Percentiles rank a stretch among this genome's conserved stretches.
These are phyloP conservation scores for Cenchrus fungigraminus DNA, from an alignment of 176 grass and related monocot species.

Conservation along the genomic window DNA sequence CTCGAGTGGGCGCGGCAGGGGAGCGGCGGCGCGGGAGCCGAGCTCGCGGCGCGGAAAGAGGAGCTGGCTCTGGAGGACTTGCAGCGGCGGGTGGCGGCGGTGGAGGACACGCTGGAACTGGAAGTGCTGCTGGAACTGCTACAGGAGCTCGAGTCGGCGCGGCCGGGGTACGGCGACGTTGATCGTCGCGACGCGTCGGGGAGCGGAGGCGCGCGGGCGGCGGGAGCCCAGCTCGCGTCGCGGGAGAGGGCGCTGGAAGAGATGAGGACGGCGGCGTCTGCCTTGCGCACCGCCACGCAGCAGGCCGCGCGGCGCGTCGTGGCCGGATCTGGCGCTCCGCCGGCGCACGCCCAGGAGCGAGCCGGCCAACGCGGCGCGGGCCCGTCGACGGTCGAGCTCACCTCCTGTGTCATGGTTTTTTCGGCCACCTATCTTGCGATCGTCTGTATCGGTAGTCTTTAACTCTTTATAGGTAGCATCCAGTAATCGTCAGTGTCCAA, in stretches of 20 bases:
- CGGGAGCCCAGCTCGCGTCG: not conserved
- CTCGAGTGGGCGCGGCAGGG: not conserved
- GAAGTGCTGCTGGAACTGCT: not conserved
- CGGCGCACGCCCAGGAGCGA: not conserved
- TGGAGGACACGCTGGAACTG: not conserved
- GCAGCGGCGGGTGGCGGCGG: too few species aligned
- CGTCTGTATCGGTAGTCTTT: not conserved
- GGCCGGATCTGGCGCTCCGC: not conserved
- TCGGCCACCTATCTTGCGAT: not conserved
- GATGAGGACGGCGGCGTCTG: not conserved
- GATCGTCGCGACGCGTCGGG: not conserved
- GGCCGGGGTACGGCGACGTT: not conserved
- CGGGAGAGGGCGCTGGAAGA: not conserved
- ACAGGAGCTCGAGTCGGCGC: not conserved
- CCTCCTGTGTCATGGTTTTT: not conserved
- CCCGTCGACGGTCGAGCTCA: too few species aligned
- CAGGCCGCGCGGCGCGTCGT: not conserved
- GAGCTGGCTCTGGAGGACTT: too few species aligned
- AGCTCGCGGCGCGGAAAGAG: not conserved
- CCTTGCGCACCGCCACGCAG: not conserved
- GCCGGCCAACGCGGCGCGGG: not conserved
- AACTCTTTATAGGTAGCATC: not conserved
- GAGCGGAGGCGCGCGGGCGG: too few species aligned
- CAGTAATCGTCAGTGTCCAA: not conserved
- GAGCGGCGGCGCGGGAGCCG: not conserved